These are phyloP conservation scores for Aspergillus tanneri DNA, from an alignment of 2,329 filamentous ascomycete species.

Conservation along the genomic window DNA sequence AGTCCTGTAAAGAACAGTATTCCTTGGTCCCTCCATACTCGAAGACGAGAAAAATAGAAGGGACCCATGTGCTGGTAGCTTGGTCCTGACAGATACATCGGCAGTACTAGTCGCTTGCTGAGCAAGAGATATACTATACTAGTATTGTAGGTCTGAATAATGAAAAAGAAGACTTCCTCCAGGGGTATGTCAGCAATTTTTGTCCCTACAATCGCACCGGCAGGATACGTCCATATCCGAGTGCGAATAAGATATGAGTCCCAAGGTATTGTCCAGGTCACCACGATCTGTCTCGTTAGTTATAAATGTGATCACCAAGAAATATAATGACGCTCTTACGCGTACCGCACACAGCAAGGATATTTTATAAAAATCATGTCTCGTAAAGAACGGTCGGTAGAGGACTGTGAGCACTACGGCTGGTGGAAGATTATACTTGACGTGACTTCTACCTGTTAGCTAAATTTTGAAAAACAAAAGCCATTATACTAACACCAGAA, in stretches of 20 bases:
- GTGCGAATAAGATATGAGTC: constrained; percentile 71
- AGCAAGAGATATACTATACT: constrained; percentile 64
- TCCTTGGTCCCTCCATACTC: no score
- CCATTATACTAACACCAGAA: no score
- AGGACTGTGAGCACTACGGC: no score
- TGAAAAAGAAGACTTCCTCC: constrained; percentile 75
- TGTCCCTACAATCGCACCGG: constrained; percentile 62
- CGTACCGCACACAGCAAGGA: no score
- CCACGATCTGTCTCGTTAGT: constrained; percentile 53
- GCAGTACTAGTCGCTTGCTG: constrained; percentile 62
- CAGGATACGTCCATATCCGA: constrained; percentile 69
- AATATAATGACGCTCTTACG: no score
- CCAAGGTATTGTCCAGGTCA: constrained; percentile 70
- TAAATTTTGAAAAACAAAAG: no score
- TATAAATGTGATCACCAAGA: no score
- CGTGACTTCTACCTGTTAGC: no score
- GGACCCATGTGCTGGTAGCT: constrained; percentile 4
- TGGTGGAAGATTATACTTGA: no score
- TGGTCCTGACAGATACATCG: constrained; percentile 50
- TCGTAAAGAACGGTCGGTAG: no score
- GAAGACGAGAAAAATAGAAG: neutral
- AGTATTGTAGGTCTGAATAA: constrained; percentile 69
- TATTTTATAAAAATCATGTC: no score
- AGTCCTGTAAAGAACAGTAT: no score
- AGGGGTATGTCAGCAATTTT: constrained; percentile 64